Evolutionary conservation across 768 basidiomycete genomes (phyloP), one percentile per base, ranked within the genome.

Genomic region (Rhodotorula graminis): DNA sequence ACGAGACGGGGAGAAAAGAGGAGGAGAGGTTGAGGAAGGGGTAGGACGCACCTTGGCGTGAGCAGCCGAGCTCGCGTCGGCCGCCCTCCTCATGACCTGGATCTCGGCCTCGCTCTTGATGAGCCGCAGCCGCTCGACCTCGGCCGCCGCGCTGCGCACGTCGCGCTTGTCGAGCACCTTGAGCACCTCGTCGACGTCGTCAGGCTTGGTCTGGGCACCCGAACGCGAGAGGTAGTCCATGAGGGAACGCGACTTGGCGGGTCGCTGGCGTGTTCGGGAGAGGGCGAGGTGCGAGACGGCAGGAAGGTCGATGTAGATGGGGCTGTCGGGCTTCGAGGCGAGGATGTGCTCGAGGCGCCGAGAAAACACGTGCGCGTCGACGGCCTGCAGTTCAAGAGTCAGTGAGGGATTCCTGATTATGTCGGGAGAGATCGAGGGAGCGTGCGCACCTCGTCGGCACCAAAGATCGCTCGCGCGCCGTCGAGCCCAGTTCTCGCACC

Each of bases 91-190:
- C 93, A 99, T 95, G 58, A 93, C 81, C 25, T 80, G 79, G 70
- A 90, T 85, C 81, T 99, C 96, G 15, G 84, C 84, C 56, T 83
- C 80, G 77, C 91, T 93, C 83, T 99, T 98, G 68, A 94, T 84
- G 23, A 85, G 82, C 15, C 95, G 84, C 66, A 95, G 79, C 73
- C 84, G 85, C 15, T 89, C 89, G 2, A 97, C 82, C 71, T 90
- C 86, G 0, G 86, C 85, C 27, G 88, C 85, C 4, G 97, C 84
- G 37, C 86, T 85, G 74, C 79, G 80, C 29, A 82, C 44, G 12
- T 69, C 83, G 75, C 80, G 84, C 70, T 81, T 84, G 76, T 52
- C 81, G 86, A 33, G 89, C 78, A 5, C 42, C 18, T 47, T 81
- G 86, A 31, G 89, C 78, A 5, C 27, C 16, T 69, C 60, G 40